Conservation (phyloP, 2,329 filamentous ascomycete species). For the Aspergillus hortae region DNA sequence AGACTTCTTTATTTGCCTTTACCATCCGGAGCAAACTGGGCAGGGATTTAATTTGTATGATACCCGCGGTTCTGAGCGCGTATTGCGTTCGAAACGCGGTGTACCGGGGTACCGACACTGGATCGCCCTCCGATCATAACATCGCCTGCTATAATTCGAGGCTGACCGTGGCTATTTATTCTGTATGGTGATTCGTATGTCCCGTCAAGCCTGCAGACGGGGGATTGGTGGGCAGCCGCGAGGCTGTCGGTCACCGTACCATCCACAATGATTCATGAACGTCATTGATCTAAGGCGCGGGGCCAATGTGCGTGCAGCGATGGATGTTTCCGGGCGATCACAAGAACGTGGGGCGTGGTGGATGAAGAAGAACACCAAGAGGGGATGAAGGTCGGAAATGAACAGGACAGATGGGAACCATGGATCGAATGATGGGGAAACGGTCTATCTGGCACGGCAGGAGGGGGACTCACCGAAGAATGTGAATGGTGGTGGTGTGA, state of each 20-base stretch:
- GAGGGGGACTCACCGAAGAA: conserved; percentile 1
- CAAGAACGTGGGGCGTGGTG: conserved; percentile 11
- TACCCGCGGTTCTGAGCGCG: neutral
- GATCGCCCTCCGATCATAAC: neutral
- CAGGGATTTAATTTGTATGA: neutral
- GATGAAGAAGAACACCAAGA: conserved; percentile 8
- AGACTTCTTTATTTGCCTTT: no score
- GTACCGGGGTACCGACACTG: neutral
- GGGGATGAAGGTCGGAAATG: neutral
- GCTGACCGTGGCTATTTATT: neutral
- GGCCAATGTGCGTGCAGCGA: conserved; percentile 6
- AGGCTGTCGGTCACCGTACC: conserved; percentile 1
- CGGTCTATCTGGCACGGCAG: neutral
- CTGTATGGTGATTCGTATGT: neutral
- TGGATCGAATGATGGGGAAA: conserved; percentile 4
- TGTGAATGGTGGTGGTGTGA: conserved; percentile 15
- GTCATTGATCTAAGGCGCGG: conserved; percentile 5
- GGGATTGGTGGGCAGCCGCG: neutral
- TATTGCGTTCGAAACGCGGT: neutral
- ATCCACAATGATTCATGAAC: conserved; percentile 1
- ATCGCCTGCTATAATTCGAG: neutral
- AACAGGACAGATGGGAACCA: conserved; percentile 4
- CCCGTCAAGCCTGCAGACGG: neutral
- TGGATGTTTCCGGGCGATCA: conserved; percentile 9
- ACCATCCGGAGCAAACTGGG: no score